Percentiles rank a stretch among this genome's conserved stretches.
Conservation (phyloP, 2,329 filamentous ascomycete species). For the Immersiporthe knoxdaviesiana region DNA sequence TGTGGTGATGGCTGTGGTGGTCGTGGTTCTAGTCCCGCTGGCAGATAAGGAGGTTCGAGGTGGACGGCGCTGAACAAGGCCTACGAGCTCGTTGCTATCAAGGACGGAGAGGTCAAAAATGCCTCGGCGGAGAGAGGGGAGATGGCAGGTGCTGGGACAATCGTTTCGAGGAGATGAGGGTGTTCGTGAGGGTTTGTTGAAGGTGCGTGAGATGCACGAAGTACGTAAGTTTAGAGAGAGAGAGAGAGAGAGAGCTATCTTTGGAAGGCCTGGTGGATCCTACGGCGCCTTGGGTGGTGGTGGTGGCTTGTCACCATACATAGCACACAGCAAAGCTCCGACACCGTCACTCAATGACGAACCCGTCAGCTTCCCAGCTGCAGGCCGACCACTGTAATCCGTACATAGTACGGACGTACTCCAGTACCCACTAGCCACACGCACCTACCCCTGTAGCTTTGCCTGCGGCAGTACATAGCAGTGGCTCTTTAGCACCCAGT, state of each 20-base stretch:
- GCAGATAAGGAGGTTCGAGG: conserved; percentile 26
- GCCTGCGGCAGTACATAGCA: conserved; percentile 13
- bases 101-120: neutral
- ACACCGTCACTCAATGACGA: conserved; percentile 15
- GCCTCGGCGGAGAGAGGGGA: neutral
- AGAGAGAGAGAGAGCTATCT: conserved; percentile 11
- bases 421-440: conserved; percentile 16
- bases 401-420: too few relatives aligned
- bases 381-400: too few relatives aligned
- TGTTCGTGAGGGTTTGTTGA: conserved; percentile 15
- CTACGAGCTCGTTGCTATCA: conserved; percentile 18
- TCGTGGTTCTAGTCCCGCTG: conserved; percentile 26
- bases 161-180: conserved; percentile 13
- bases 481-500: neutral
- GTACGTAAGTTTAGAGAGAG: conserved; percentile 4
- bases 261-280: conserved; percentile 22
- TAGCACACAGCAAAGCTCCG: conserved; percentile 13
- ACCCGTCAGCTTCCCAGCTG: conserved; percentile 10
- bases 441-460: neutral
- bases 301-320: conserved; percentile 23
- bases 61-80: neutral
- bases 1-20: neutral
- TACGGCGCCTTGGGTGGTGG: conserved; percentile 23
- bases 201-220: conserved; percentile 9
- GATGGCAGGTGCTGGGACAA: conserved; percentile 6